Percentiles rank a stretch among this genome's conserved stretches.
Conservation (phyloP, 352 stramenopile genomes). For the Halophytophthora batemanensis region DNA sequence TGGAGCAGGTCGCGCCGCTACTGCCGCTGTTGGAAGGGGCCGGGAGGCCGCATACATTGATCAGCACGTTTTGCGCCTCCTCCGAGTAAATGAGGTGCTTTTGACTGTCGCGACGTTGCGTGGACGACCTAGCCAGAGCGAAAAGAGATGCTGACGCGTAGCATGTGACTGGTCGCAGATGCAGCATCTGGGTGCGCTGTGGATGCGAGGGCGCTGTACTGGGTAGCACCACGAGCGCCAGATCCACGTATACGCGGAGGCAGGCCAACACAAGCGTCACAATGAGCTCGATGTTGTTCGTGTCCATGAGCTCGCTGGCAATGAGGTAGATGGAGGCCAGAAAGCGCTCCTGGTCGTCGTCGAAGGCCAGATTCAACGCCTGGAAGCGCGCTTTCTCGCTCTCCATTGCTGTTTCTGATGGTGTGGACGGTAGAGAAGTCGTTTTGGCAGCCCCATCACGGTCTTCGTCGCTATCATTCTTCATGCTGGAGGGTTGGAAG, state of each 20-base stretch:
- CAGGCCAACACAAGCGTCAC: constrained; percentile 50
- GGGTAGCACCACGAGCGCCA: neutral
- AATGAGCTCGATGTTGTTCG: constrained; percentile 56
- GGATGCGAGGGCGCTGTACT: constrained; percentile 5
- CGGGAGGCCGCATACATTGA: constrained; percentile 44
- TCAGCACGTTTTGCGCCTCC: constrained; percentile 40
- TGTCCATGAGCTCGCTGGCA: constrained; percentile 58
- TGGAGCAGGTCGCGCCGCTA: neutral
- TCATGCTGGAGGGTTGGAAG: constrained; percentile 3
- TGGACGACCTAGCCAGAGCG: constrained; percentile 48
- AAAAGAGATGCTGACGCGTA: constrained; percentile 52
- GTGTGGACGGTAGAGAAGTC: neutral
- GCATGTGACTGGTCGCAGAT: constrained; percentile 37
- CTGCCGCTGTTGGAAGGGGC: constrained; percentile 4
- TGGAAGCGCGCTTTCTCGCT: constrained; percentile 25
- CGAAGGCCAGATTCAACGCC: constrained; percentile 42
- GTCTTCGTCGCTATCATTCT: neutral
- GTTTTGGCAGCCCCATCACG: constrained; percentile 1
- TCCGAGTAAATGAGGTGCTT: constrained; percentile 42
- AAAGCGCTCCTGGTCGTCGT: constrained; percentile 67
- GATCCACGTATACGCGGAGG: constrained; percentile 26
- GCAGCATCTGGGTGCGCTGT: constrained; percentile 23
- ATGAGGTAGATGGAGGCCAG: constrained; percentile 64
- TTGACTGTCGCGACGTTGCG: constrained; percentile 46
- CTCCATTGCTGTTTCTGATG: neutral